Percentiles rank a stretch among this genome's conserved stretches.
phyloP scores from a whole-genome alignment of 768 basidiomycete genomes.

The Multifurca ochricompacta region DNA sequence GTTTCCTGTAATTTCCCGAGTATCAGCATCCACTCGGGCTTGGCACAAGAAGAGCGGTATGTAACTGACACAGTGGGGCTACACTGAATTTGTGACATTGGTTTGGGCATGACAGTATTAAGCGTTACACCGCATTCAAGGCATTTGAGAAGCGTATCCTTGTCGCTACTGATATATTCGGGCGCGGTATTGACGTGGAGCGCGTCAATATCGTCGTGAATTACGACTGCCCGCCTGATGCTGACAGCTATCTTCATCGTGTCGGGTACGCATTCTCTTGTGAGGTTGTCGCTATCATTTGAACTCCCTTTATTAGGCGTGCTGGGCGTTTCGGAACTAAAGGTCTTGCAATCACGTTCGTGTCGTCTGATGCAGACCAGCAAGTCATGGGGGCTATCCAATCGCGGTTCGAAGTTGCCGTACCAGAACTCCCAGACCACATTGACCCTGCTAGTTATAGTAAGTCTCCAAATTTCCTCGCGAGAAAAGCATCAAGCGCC shows the following conservation, averaged over 20 bases:
- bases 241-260: conserved; percentile 97
- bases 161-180: conserved; percentile 98
- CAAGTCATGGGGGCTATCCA: conserved; percentile 95
- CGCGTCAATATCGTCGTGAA: conserved; percentile 99
- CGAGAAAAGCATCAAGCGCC: not conserved
- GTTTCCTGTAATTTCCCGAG: conserved; percentile 98
- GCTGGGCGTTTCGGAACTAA: conserved; percentile 99
- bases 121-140: conserved; percentile 96
- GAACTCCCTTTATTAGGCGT: conserved; percentile 45
- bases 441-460: conserved; percentile 95
- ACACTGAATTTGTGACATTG: not conserved
- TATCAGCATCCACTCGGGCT: conserved; percentile 92
- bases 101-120: conserved; percentile 49
- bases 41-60: conserved; percentile 93
- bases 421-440: conserved; percentile 88
- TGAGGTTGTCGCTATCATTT: not conserved
- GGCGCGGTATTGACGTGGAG: conserved; percentile 98
- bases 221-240: conserved; percentile 95
- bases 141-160: conserved; percentile 99
- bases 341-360: conserved; percentile 96
- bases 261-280: conserved; percentile 57
- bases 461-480: conserved; percentile 37
- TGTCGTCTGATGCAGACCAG: conserved; percentile 85
- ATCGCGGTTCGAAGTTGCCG: conserved; percentile 93
- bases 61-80: conserved; percentile 26